Evolutionary conservation across 495 filamentous ascomycete genomes (phyloP), one percentile per base, ranked within the genome.

Genomic region (Haplographium delicatum): DNA sequence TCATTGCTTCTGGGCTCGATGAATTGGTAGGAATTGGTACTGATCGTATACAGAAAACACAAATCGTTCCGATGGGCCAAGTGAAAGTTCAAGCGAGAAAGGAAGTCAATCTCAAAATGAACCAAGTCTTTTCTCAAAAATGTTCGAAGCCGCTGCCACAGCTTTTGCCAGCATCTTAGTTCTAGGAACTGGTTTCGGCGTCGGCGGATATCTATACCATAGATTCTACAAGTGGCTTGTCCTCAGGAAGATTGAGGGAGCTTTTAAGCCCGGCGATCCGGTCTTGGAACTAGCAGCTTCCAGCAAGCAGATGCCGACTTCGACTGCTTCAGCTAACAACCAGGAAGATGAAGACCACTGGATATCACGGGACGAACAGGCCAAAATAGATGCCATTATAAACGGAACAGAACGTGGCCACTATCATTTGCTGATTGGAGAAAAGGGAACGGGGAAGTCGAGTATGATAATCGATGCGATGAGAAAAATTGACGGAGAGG

Each of bases 391-490:
- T 62, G 64, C 60, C 2, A 94, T 98, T 53, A 76, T 98, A 16
- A 63, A 75, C 37, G 93, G 91, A 2, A 55, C 68, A 1, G 68
- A 74, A 6, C 64, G 65, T 1, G 93, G 93, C 8, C 89, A 91
- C 59, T 98, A 98, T 62, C 88, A 90, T 68, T 70, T 98, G 0
- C 72, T 98, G n/a, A 82, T 97, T 42, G 93, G 93, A 16, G 93
- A 98, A 61, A 95, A 97, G 68, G 93, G 93, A 13, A 94, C 89
- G 1, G 93, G 93, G 2, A 98, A 98, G 69, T 90, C 86, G 13
- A 90, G 86, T 34, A 96, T 98, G 93, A 69, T 98, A 7, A 74
- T 98, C 30, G 85, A 95, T 58, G 89, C 89, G 10, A 98, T 98
- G 88, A 80, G 82, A 31, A 90, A 91, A 65, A 81, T 91, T 34